Conservation (phyloP, 2,329 filamentous ascomycete genomes). For the Chrysoporthe puriensis region DNA sequence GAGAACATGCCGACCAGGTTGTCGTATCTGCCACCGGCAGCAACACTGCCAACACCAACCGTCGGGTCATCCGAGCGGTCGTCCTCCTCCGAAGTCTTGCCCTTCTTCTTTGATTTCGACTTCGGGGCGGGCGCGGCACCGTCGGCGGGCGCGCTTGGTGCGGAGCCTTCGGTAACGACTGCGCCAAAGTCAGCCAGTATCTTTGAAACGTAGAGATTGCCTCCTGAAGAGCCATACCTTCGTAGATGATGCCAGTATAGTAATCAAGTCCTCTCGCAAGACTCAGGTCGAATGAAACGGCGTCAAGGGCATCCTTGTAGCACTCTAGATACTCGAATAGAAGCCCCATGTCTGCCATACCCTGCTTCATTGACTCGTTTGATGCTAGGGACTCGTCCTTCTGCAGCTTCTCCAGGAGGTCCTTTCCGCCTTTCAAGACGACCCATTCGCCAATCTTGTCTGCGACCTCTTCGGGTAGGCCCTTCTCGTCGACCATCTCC, state of each 20-base stretch:
- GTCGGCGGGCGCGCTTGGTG: slow-evolving; percentile 43
- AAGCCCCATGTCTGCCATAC: slow-evolving; percentile 78
- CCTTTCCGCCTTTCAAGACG: slow-evolving; percentile 67
- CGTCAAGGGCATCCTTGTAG: slow-evolving; percentile 67
- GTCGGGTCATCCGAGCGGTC: slow-evolving; percentile 80
- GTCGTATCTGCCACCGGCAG: slow-evolving; percentile 85
- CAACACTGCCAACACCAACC: slow-evolving; percentile 83
- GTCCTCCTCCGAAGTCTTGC: slow-evolving; percentile 56
- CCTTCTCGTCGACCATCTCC: slow-evolving; percentile 94
- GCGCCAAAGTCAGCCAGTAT: background rate
- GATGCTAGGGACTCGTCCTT: slow-evolving; percentile 68
- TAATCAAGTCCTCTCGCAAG: slow-evolving; percentile 87
- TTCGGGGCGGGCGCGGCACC: slow-evolving; percentile 39
- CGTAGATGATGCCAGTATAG: slow-evolving; percentile 59
- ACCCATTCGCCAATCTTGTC: slow-evolving; percentile 88
- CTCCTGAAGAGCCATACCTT: slow-evolving; percentile 30
- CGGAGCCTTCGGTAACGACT: slow-evolving; percentile 31
- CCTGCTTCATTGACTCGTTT: slow-evolving; percentile 77
- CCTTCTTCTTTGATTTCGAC: slow-evolving; percentile 52
- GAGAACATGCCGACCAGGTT: slow-evolving; percentile 86
- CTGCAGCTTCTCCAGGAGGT: slow-evolving; percentile 72
- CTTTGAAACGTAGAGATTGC: background rate
- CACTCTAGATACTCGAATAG: slow-evolving; percentile 83
- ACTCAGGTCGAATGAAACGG: slow-evolving; percentile 86
- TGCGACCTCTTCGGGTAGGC: slow-evolving; percentile 73